A percentile compares a stretch with the other conserved stretches of the same genome.
phyloP scores from a whole-genome alignment of 352 stramenopile genomes.

The Chrysophaeum taylorii region DNA sequence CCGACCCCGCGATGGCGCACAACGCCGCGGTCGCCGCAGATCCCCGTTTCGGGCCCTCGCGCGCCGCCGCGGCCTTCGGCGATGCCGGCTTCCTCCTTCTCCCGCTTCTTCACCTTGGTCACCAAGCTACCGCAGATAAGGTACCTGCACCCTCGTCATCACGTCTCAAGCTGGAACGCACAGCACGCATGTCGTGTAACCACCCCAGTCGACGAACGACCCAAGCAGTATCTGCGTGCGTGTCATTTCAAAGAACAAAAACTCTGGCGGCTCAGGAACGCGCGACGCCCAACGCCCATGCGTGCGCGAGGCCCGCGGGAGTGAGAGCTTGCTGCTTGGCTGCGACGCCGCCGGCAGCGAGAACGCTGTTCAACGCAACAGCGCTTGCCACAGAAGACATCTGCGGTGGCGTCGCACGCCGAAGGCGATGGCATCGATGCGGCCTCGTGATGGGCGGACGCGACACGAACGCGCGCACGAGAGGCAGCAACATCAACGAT shows the following conservation, averaged over 20 bases:
- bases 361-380: background rate
- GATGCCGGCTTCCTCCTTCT: constrained; percentile 61
- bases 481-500: too few species aligned
- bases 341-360: background rate
- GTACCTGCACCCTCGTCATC: constrained; percentile 61
- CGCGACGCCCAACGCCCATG: constrained; percentile 42
- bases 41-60: constrained; percentile 55
- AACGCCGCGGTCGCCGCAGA: constrained; percentile 16
- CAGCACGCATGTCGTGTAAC: constrained; percentile 52
- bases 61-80: constrained; percentile 54
- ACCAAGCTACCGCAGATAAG: constrained; percentile 50
- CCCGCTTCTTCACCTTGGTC: constrained; percentile 60
- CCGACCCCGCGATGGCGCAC: constrained; percentile 22
- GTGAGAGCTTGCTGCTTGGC: constrained; percentile 43
- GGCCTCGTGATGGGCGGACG: too few species aligned
- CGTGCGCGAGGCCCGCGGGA: constrained; percentile 41
- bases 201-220: too few species aligned
- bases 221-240: too few species aligned
- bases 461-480: background rate
- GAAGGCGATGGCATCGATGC: too few species aligned
- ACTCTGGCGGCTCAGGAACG: too few species aligned
- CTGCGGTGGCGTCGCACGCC: too few species aligned
- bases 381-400: background rate
- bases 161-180: constrained; percentile 52
- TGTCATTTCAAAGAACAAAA: too few species aligned